Conservation (phyloP, 257 asterid species). For the Salvia hispanica region DNA sequence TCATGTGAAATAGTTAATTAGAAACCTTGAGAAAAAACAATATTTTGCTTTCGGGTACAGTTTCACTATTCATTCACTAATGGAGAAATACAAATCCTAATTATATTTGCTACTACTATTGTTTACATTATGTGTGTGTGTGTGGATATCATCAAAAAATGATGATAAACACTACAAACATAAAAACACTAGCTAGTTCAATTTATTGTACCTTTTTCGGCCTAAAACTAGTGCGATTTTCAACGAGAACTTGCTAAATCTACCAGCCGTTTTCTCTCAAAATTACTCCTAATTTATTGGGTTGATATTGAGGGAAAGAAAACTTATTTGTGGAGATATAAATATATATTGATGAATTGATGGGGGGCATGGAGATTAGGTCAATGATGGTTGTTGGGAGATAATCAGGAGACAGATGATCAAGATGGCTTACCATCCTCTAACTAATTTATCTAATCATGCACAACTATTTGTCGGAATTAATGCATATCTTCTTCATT, state of each 20-base stretch:
- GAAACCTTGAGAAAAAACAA: neutral
- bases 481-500: slow-evolving; percentile 2
- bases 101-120: no score
- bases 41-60: no score
- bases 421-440: slow-evolving; percentile 42
- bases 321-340: neutral
- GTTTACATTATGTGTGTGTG: no score
- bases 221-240: neutral
- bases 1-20: neutral
- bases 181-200: neutral
- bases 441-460: slow-evolving; percentile 33
- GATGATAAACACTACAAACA: neutral
- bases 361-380: slow-evolving; percentile 28
- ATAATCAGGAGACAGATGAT: slow-evolving; percentile 36
- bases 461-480: slow-evolving; percentile 34
- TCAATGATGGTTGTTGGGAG: slow-evolving; percentile 35
- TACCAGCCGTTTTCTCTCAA: neutral
- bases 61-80: no score
- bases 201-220: neutral
- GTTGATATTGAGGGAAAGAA: neutral
- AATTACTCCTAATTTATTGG: neutral
- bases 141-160: no score
- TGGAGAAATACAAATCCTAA: no score
- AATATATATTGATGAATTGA: neutral
- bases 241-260: neutral